Base-by-base conservation (phyloP, 176 grass and related monocot genomes). In the Triticum monococcum region DNA sequence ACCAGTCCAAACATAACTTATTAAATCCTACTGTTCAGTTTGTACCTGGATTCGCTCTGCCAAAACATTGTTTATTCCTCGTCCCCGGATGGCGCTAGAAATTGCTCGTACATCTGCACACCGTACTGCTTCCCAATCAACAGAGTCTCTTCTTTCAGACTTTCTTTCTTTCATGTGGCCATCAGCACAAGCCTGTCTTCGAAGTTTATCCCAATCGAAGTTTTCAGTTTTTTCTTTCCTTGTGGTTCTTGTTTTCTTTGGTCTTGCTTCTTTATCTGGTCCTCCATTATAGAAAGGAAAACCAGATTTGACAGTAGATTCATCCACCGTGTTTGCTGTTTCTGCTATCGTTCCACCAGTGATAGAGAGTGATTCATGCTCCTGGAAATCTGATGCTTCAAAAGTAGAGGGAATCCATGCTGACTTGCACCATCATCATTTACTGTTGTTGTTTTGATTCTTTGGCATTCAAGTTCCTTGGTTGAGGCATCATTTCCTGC, bases 41-140 rank as follows among this genome's bases (percentile, higher is more conserved):
- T 56, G 67, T 88, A 96, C 97, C 90, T 96, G 91, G 75, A 99
- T 99, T 86, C 97, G 48, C 67, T 89, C 75, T 72, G 97, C 92
- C 71, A 96, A 85, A 88, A 92, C 79, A 86, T 99, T 99, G 87
- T 92, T 94, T 90, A 94, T 93, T 81, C 97, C 97, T 81, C 97
- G 87, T 36, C 88, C 92, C 45, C 89, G 88, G 70, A 99, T 99
- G 82, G 87, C 89, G 22, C 91, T 68, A 78, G 97, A 81, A 88
- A 99, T 86, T 80, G 70, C 86, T 38, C 81, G 86, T 78, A 86
- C 93, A 64, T 94, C 86, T 33, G 94, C 90, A 69, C 84, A 75
- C 75, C 91, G 88, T 66, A 96, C 89, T 83, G 90, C 94, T 68
- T 99, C 92, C 97, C 97, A 99, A 81, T 96, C 91, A 57, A 95